Evolutionary conservation across 306 rosid species (phyloP).

Genomic region (Lathyrus tuberosus): DNA sequence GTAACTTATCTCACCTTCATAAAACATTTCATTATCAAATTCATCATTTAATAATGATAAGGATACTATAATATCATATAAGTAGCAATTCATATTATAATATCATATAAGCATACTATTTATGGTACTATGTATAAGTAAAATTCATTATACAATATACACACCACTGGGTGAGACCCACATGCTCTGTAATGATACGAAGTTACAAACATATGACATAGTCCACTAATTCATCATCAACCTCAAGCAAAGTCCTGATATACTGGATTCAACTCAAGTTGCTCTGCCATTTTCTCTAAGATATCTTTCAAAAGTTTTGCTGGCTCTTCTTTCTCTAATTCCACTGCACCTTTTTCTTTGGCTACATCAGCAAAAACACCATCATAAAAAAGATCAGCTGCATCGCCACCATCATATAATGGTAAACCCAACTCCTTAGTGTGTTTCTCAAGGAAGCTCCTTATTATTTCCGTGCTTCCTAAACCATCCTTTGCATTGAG

Average conservation of each 20-base stretch:
- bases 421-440: conserved; percentile 74
- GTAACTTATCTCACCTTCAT: no score
- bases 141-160: conserved; percentile 22
- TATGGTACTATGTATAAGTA: conserved; percentile 23
- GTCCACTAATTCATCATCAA: conserved; percentile 10
- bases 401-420: conserved; percentile 54
- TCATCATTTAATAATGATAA: no score
- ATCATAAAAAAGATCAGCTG: conserved; percentile 67
- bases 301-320: conserved; percentile 57
- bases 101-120: conserved; percentile 28
- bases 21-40: no score
- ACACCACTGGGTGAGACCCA: conserved; percentile 21
- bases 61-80: conserved; percentile 24
- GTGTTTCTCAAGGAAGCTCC: conserved; percentile 63
- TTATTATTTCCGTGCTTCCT: conserved; percentile 47
- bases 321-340: conserved; percentile 48
- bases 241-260: conserved; percentile 58
- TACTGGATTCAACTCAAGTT: conserved; percentile 77
- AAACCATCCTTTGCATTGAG: conserved; percentile 43
- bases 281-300: conserved; percentile 68
- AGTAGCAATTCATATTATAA: conserved; percentile 24
- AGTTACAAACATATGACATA: conserved; percentile 26
- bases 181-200: conserved; percentile 19
- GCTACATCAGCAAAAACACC: conserved; percentile 64
- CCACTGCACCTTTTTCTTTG: conserved; percentile 40